A percentile compares a stretch with the other conserved stretches of the same genome.
Conservation (phyloP, 495 filamentous ascomycete species). For the Astrothelium subdiscretum region DNA sequence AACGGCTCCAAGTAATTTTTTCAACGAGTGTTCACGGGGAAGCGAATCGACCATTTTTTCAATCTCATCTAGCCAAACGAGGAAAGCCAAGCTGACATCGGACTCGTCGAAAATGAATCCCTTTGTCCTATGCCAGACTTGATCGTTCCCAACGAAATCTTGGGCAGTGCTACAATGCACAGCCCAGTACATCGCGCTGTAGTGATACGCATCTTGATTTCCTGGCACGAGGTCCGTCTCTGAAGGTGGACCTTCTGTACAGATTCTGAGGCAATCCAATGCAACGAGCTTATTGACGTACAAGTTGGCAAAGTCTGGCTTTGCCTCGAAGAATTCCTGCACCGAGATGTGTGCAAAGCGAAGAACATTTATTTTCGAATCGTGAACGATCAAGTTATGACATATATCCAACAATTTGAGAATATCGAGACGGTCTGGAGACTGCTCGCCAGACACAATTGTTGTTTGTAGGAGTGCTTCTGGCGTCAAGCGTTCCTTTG, state of each 20-base stretch:
- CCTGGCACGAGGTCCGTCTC: background rate
- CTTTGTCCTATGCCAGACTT: background rate
- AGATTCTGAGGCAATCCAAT: background rate
- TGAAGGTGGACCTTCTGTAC: background rate
- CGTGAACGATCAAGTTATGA: background rate
- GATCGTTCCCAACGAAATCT: background rate
- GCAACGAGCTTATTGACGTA: background rate
- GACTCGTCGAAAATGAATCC: background rate
- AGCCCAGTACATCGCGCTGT: background rate
- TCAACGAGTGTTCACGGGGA: background rate
- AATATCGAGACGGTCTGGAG: background rate
- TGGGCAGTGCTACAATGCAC: background rate
- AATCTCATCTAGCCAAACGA: background rate
- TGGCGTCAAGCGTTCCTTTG: background rate
- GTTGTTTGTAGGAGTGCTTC: background rate
- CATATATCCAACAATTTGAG: background rate
- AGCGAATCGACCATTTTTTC: background rate
- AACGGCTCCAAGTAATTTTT: background rate
- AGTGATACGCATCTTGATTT: background rate
- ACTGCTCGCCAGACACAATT: background rate
- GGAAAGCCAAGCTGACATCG: too few relatives aligned
- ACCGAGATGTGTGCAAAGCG: background rate
- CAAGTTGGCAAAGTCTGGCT: background rate
- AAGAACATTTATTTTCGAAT: background rate
- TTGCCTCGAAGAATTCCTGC: background rate